These are phyloP conservation scores for Onygenales sp. DNA, from an alignment of 2,329 filamentous ascomycete species.

Conservation along the genomic window DNA sequence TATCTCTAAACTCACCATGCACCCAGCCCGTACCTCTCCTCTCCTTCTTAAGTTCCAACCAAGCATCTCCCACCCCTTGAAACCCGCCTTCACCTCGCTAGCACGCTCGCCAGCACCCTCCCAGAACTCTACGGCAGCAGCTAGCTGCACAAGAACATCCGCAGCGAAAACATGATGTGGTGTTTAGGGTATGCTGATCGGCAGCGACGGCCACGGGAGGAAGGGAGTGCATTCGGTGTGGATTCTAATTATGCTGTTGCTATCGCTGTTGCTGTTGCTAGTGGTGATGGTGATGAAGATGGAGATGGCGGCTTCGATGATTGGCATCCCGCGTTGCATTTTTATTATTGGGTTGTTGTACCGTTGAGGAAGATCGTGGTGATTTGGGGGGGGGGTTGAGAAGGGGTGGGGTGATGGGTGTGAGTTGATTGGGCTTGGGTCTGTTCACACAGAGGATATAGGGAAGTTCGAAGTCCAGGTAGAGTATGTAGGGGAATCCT, in stretches of 20 bases:
- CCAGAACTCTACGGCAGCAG: background rate
- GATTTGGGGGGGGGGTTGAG: no score
- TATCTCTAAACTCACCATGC: background rate
- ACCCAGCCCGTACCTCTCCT: background rate
- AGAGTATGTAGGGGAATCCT: no score
- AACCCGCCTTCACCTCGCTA: background rate
- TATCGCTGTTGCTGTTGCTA: no score
- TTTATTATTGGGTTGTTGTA: background rate
- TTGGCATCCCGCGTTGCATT: slow-evolving; percentile 2
- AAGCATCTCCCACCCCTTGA: background rate
- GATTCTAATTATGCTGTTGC: background rate
- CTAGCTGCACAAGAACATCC: slow-evolving; percentile 1
- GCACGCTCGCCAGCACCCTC: background rate
- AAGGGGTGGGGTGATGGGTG: no score
- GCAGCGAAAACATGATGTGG: slow-evolving; percentile 1
- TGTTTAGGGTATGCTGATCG: background rate
- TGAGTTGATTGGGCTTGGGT: no score
- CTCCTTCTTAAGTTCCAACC: background rate
- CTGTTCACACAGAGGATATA: no score
- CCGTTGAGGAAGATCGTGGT: background rate
- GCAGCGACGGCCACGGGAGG: background rate
- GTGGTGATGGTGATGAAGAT: no score
- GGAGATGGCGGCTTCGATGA: background rate
- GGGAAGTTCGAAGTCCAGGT: no score
- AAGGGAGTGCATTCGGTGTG: background rate